Percentiles rank a stretch among this genome's conserved stretches.
phyloP scores from a whole-genome alignment of 768 basidiomycete genomes.

The Royoungia palumana region DNA sequence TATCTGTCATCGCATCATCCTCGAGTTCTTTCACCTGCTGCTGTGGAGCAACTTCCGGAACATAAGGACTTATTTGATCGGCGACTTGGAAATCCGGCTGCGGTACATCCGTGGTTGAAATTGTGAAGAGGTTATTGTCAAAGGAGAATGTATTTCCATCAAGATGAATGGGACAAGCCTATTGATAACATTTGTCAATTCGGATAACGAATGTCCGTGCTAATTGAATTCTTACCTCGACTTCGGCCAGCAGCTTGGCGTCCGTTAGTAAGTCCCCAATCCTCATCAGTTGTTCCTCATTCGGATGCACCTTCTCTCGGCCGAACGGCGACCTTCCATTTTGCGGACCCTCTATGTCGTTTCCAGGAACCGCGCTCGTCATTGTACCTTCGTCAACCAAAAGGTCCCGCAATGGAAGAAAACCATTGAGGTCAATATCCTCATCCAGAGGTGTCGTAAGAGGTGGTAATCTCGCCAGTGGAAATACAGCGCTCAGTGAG shows the following conservation, averaged over 20 bases:
- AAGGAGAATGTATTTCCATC: constrained; percentile 22
- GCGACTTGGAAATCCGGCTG: neutral
- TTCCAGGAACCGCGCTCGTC: constrained; percentile 14
- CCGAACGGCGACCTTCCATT: constrained; percentile 29
- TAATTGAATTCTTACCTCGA: constrained; percentile 46
- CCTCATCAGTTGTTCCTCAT: constrained; percentile 94
- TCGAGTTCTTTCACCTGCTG: constrained; percentile 32
- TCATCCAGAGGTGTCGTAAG: constrained; percentile 74
- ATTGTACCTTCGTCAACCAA: constrained; percentile 36
- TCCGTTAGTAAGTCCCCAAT: constrained; percentile 82
- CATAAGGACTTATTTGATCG: constrained; percentile 18
- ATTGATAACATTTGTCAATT: constrained; percentile 14
- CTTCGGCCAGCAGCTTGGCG: constrained; percentile 53
- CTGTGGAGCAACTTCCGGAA: neutral
- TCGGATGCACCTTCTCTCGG: constrained; percentile 68
- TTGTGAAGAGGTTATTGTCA: constrained; percentile 1
- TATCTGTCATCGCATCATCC: constrained; percentile 64
- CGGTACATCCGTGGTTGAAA: constrained; percentile 6
- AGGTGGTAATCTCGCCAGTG: constrained; percentile 53
- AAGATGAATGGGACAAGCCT: constrained; percentile 27
- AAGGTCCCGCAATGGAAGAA: constrained; percentile 71
- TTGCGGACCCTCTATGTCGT: constrained; percentile 21
- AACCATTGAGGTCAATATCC: constrained; percentile 85
- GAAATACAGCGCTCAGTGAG: constrained; percentile 64
- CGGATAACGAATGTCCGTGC: constrained; percentile 3